Conservation (phyloP, 371 early-diverging fungal genomes). For the Thermomucor indicae-seudaticae region DNA sequence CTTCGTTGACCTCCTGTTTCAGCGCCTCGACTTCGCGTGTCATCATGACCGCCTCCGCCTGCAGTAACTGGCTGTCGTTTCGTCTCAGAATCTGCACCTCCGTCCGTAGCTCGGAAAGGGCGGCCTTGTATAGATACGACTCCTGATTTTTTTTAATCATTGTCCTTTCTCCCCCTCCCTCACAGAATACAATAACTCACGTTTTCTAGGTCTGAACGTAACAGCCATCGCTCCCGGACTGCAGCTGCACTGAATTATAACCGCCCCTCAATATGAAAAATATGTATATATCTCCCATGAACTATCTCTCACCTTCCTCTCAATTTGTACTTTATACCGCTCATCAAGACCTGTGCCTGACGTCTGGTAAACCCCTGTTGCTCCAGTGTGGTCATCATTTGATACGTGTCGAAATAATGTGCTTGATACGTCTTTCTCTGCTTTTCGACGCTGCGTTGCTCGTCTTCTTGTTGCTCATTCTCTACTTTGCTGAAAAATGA, state of each 20-base stretch:
- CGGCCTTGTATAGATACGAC: conserved; percentile 70
- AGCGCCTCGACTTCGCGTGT: conserved; percentile 73
- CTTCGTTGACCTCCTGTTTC: conserved; percentile 69
- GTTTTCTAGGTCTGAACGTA: no score
- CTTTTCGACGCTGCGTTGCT: no score
- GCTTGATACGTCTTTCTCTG: not conserved
- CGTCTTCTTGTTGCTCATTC: no score
- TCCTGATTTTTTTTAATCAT: no score
- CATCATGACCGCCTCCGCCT: conserved; percentile 65
- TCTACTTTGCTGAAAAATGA: no score
- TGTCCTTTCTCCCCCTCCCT: no score
- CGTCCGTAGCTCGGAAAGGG: conserved; percentile 75
- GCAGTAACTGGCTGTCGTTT: conserved; percentile 76
- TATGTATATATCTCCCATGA: not conserved
- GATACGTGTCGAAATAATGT: conserved; percentile 68
- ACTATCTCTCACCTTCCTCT: conserved; percentile 28
- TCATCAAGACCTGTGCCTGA: conserved; percentile 72
- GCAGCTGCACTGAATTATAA: no score
- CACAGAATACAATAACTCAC: no score
- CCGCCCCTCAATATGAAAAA: no score
- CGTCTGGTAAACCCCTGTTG: conserved; percentile 57
- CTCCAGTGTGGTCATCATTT: conserved; percentile 57
- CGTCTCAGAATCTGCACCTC: conserved; percentile 81
- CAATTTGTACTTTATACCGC: conserved; percentile 59
- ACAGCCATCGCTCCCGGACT: no score